Conservation (phyloP, 805 yeast genomes). For the Kuraishia piskuri region DNA sequence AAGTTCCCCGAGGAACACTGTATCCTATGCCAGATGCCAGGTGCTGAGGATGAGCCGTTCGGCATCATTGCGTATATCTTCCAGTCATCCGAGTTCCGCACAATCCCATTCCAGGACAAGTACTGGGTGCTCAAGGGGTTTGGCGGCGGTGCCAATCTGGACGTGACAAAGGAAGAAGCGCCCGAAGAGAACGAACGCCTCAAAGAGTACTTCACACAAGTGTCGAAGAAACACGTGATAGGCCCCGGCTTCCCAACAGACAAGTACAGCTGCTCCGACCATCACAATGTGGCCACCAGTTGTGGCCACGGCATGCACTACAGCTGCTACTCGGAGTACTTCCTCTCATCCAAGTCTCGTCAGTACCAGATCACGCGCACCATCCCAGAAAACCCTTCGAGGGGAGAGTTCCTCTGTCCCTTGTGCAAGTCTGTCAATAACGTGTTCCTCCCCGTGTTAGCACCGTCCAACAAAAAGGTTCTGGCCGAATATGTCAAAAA, state of each 20-base stretch:
- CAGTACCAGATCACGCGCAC: conserved; percentile 71
- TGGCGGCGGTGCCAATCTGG: conserved; percentile 37
- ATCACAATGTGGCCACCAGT: conserved; percentile 49
- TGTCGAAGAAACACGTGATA: conserved; percentile 32
- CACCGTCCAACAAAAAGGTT: conserved; percentile 35
- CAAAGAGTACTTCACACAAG: conserved; percentile 23
- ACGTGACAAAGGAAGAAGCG: conserved; percentile 11
- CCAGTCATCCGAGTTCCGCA: conserved; percentile 50
- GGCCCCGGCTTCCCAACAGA: conserved; percentile 65
- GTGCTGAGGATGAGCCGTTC: conserved; percentile 51
- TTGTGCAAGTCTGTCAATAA: conserved; percentile 84
- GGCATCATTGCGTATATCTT: conserved; percentile 65
- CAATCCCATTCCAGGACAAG: conserved; percentile 51
- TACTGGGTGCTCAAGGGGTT: conserved; percentile 64
- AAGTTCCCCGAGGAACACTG: conserved; percentile 68
- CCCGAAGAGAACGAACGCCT: conserved; percentile 20
- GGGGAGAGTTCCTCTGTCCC: conserved; percentile 79
- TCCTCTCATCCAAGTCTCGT: conserved; percentile 42
- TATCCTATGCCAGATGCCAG: conserved; percentile 74
- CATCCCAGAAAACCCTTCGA: conserved; percentile 63
- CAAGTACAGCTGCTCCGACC: conserved; percentile 26
- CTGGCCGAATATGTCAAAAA: not conserved
- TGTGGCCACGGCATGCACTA: conserved; percentile 96
- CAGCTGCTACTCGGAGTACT: conserved; percentile 60
- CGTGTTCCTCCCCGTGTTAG: conserved; percentile 69